These are phyloP conservation scores for Blastobotrys attinorum DNA, from an alignment of 805 yeast genomes.

Conservation along the genomic window DNA sequence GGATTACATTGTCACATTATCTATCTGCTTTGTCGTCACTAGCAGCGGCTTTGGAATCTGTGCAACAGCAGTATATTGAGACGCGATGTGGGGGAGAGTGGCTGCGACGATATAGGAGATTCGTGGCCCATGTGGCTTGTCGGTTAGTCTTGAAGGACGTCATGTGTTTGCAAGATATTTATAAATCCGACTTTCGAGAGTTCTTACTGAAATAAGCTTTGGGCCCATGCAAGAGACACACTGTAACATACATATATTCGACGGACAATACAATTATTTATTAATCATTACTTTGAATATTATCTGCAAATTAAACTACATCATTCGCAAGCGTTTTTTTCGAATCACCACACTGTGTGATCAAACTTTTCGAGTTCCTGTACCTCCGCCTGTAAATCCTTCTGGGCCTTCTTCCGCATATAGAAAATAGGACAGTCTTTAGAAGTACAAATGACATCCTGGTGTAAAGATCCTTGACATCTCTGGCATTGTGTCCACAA, in stretches of 20 bases:
- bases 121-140: slow-evolving; percentile 11
- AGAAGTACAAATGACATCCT: slow-evolving; percentile 89
- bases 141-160: slow-evolving; percentile 12
- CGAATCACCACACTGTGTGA: slow-evolving; percentile 28
- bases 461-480: slow-evolving; percentile 93
- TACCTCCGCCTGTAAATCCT: slow-evolving; percentile 53
- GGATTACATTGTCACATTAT: slow-evolving; percentile 5
- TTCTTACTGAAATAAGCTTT: slow-evolving; percentile 6
- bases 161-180: slow-evolving; percentile 7
- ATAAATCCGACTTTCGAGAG: slow-evolving; percentile 9
- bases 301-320: background rate
- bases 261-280: background rate
- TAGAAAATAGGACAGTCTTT: slow-evolving; percentile 97
- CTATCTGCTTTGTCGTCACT: slow-evolving; percentile 6
- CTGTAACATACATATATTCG: background rate
- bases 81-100: slow-evolving; percentile 5
- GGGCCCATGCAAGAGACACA: background rate
- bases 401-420: slow-evolving; percentile 85
- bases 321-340: background rate
- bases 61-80: slow-evolving; percentile 2
- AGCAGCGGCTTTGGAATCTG: slow-evolving; percentile 7
- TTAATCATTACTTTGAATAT: background rate
- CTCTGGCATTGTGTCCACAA: slow-evolving; percentile 98
- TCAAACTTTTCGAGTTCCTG: slow-evolving; percentile 62
- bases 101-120: slow-evolving; percentile 8